A percentile compares a stretch with the other conserved stretches of the same genome.
Evolutionary conservation across 2,329 filamentous ascomycete species (phyloP).

Genomic region (Metarhizium anisopliae): DNA sequence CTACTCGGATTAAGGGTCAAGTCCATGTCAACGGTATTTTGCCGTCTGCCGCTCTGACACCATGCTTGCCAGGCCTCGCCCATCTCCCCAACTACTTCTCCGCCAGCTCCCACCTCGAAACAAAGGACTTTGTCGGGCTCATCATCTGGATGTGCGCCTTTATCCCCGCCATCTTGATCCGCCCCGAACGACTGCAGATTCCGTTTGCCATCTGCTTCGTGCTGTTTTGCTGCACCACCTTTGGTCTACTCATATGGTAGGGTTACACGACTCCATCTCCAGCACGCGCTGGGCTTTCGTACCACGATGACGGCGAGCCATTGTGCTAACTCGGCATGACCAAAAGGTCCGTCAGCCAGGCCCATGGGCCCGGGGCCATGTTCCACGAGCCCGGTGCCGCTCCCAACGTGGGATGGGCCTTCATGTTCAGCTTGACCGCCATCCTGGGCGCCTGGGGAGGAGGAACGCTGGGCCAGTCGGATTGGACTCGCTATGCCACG

Average conservation of each 20-base stretch:
- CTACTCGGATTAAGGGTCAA: neutral
- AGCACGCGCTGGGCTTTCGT: too few species aligned
- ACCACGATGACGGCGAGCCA: too few species aligned
- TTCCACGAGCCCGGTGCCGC: conserved; percentile 13
- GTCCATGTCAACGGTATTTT: too few species aligned
- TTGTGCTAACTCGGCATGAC: conserved; percentile 6
- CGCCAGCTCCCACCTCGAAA: conserved; percentile 14
- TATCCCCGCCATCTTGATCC: too few species aligned
- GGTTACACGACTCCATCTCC: too few species aligned
- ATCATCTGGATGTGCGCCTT: too few species aligned
- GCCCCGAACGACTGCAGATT: too few species aligned
- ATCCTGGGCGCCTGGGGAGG: conserved; percentile 17
- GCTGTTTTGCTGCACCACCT: too few species aligned
- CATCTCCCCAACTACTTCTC: conserved; percentile 15
- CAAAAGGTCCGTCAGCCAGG: conserved; percentile 12
- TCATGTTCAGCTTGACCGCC: conserved; percentile 21
- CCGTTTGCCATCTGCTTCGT: too few species aligned
- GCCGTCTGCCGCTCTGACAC: too few species aligned
- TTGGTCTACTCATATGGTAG: too few species aligned
- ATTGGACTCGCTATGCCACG: conserved; percentile 19
- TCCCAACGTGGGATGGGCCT: conserved; percentile 18
- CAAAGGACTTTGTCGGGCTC: conserved; percentile 18
- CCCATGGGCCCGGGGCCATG: conserved; percentile 13
- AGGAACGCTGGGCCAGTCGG: conserved; percentile 18
- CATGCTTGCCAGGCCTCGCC: conserved; percentile 7